Evolutionary conservation across 768 basidiomycete genomes (phyloP).

Genomic region (Mycena epipterygia): DNA sequence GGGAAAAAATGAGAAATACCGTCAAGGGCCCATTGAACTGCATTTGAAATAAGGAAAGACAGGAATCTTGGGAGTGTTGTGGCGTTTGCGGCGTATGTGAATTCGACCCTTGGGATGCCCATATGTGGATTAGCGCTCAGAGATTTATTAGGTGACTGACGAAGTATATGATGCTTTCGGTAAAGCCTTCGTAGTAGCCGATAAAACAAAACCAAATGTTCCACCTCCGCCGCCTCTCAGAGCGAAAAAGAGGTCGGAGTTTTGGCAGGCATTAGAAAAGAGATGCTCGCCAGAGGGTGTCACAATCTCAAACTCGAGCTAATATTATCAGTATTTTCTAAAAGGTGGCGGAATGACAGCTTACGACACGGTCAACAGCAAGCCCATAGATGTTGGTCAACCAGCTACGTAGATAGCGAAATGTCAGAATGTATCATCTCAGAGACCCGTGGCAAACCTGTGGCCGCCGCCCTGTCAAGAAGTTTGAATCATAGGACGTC

Average conservation of each 20-base stretch:
- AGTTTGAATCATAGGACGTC: background rate
- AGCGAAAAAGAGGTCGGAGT: constrained; percentile 54
- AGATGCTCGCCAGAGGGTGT: constrained; percentile 51
- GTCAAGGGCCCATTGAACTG: background rate
- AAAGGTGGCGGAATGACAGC: no score
- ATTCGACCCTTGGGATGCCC: background rate
- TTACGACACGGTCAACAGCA: constrained; percentile 6
- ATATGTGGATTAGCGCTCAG: background rate
- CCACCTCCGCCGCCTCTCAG: constrained; percentile 43
- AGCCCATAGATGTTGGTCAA: background rate
- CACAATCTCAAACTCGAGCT: constrained; percentile 51
- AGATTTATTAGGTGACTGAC: background rate
- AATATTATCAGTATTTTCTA: background rate
- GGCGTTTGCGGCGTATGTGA: background rate
- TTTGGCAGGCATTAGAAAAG: constrained; percentile 49
- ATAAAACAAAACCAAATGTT: constrained; percentile 32
- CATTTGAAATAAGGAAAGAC: background rate
- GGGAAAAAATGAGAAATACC: background rate
- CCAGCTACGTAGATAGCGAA: background rate
- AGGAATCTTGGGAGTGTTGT: background rate
- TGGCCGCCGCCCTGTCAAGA: background rate
- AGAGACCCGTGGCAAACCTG: background rate
- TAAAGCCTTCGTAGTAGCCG: background rate
- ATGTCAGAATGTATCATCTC: no score
- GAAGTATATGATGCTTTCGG: background rate